These are phyloP conservation scores for Annona cherimola DNA, from an alignment of 164 flowering plant genomes.

Conservation along the genomic window DNA sequence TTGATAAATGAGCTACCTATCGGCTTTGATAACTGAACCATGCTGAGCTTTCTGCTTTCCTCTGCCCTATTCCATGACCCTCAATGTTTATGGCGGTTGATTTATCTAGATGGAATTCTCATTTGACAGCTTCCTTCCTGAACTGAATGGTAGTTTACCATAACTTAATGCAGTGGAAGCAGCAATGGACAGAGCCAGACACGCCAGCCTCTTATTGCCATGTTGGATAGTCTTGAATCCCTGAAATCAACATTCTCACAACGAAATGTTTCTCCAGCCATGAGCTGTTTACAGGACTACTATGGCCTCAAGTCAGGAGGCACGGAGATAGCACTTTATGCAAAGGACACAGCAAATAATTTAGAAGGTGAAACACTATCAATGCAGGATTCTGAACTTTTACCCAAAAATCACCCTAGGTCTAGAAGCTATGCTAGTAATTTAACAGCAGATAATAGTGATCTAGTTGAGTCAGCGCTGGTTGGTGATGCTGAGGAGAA, in stretches of 20 bases:
- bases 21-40: background rate
- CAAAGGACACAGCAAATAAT: conserved; percentile 28
- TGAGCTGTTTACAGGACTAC: conserved; percentile 69
- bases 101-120: background rate
- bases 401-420: conserved; percentile 36
- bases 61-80: background rate
- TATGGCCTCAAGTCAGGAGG: conserved; percentile 63
- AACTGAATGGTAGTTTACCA: background rate
- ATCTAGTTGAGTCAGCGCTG: conserved; percentile 17
- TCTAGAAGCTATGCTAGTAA: conserved; percentile 52
- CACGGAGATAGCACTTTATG: conserved; percentile 52
- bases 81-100: background rate
- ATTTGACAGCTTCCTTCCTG: background rate
- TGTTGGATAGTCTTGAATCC: conserved; percentile 66
- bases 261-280: conserved; percentile 58
- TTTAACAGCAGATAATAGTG: conserved; percentile 30
- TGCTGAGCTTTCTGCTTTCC: background rate
- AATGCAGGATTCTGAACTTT: conserved; percentile 26
- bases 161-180: conserved; percentile 35
- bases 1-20: background rate
- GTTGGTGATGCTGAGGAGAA: conserved; percentile 22
- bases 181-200: conserved; percentile 29
- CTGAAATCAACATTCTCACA: conserved; percentile 39
- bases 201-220: conserved; percentile 25
- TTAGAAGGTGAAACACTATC: conserved; percentile 37